phyloP scores from a whole-genome alignment of 805 yeast genomes.

The Wickerhamomyces sydowiorum region DNA sequence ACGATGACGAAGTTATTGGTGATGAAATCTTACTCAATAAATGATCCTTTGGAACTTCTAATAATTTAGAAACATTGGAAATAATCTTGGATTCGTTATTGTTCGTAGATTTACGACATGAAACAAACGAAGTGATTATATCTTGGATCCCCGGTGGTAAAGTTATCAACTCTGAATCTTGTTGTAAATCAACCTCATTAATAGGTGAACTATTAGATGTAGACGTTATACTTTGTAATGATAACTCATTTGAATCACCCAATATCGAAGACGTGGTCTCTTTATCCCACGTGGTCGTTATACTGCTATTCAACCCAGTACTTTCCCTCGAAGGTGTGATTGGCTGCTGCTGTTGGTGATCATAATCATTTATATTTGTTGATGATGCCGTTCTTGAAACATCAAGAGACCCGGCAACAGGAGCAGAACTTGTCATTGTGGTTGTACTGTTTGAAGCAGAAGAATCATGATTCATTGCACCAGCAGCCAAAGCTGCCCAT shows the following conservation, averaged over 20 bases:
- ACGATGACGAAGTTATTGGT: slow-evolving; percentile 66
- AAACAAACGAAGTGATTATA: slow-evolving; percentile 22
- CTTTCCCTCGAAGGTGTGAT: neutral
- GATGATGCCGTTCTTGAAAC: too few species aligned
- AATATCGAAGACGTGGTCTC: slow-evolving; percentile 2
- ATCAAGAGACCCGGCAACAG: slow-evolving; percentile 1
- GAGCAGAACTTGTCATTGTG: slow-evolving; percentile 3
- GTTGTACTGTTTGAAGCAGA: slow-evolving; percentile 4
- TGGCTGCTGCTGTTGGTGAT: neutral
- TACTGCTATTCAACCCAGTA: too few species aligned
- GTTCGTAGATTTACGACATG: slow-evolving; percentile 11
- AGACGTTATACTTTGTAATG: neutral
- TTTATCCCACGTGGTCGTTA: slow-evolving; percentile 10
- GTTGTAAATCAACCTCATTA: slow-evolving; percentile 10
- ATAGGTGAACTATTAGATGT: slow-evolving; percentile 5
- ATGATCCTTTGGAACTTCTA: slow-evolving; percentile 58
- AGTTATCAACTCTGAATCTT: slow-evolving; percentile 13
- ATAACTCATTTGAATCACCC: neutral
- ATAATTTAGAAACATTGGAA: slow-evolving; percentile 41
- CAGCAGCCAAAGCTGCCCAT: slow-evolving; percentile 35
- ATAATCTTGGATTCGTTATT: slow-evolving; percentile 17
- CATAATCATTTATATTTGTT: too few species aligned
- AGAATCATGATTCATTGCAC: slow-evolving; percentile 4
- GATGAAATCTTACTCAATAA: slow-evolving; percentile 81
- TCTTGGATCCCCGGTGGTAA: slow-evolving; percentile 28